Conservation (phyloP, 345 rosid species). For the Ricinus communis region DNA sequence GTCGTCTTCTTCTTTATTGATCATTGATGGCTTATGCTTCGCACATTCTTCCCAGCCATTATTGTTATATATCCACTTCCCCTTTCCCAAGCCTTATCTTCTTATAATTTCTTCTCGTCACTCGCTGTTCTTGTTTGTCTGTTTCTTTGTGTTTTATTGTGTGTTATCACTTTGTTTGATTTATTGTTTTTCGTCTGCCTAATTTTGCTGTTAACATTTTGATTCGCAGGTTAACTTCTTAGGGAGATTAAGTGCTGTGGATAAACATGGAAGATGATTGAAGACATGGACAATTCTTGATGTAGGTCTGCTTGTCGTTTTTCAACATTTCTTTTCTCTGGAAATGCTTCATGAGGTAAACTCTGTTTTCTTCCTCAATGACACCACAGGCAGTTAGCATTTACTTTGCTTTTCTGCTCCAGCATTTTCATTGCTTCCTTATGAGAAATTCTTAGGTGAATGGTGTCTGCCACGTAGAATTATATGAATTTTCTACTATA, state of each 20-base stretch:
- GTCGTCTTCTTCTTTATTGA: neutral
- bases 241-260: neutral
- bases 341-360: constrained; percentile 4
- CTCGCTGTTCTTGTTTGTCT: neutral
- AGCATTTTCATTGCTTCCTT: neutral
- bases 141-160: neutral
- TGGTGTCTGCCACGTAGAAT: too few relatives aligned
- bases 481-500: too few relatives aligned
- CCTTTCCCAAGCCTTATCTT: constrained; percentile 7
- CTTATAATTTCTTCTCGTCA: neutral
- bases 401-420: too few relatives aligned
- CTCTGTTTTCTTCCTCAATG: neutral
- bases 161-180: constrained; percentile 1
- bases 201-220: neutral
- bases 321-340: neutral
- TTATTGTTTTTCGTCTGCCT: neutral
- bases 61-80: neutral
- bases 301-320: neutral
- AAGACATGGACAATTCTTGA: neutral
- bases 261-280: neutral
- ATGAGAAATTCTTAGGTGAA: too few relatives aligned
- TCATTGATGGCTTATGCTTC: neutral
- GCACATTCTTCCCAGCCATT: neutral
- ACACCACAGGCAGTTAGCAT: neutral
- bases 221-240: constrained; percentile 36